phyloP scores from a whole-genome alignment of 495 filamentous ascomycete species.

The Podospora conica region DNA sequence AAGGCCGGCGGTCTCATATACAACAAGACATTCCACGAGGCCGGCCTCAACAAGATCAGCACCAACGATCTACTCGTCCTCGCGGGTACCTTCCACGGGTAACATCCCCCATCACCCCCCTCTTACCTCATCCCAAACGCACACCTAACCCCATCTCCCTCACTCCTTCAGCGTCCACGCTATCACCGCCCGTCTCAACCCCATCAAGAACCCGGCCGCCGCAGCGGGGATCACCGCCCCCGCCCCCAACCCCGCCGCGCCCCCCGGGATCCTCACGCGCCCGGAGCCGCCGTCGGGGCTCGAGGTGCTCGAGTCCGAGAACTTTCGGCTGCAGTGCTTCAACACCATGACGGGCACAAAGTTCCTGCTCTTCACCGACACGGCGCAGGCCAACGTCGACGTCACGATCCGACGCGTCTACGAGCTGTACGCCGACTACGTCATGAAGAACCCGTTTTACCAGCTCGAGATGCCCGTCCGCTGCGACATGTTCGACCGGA shows the following conservation, averaged over 20 bases:
- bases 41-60: slow-evolving; percentile 73
- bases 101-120: slow-evolving; percentile 4
- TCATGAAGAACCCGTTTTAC: slow-evolving; percentile 99
- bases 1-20: slow-evolving; percentile 96
- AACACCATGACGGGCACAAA: slow-evolving; percentile 90
- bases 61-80: slow-evolving; percentile 95
- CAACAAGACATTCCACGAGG: slow-evolving; percentile 81
- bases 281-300: slow-evolving; percentile 63
- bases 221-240: slow-evolving; percentile 26
- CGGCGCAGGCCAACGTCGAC: slow-evolving; percentile 81
- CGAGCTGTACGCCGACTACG: slow-evolving; percentile 92
- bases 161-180: slow-evolving; percentile 64
- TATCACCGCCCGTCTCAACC: slow-evolving; percentile 75
- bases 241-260: slow-evolving; percentile 29
- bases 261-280: slow-evolving; percentile 40
- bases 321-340: slow-evolving; percentile 92
- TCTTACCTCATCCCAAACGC: slow-evolving; percentile 9
- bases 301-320: slow-evolving; percentile 83
- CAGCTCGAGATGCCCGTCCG: slow-evolving; percentile 94
- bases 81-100: slow-evolving; percentile 97
- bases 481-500: slow-evolving; percentile 89
- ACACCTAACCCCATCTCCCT: not conserved
- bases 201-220: slow-evolving; percentile 40
- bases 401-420: slow-evolving; percentile 75
- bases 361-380: slow-evolving; percentile 92